phyloP scores from a whole-genome alignment of 2,329 filamentous ascomycete genomes.

The Pseudogymnoascus sp. region DNA sequence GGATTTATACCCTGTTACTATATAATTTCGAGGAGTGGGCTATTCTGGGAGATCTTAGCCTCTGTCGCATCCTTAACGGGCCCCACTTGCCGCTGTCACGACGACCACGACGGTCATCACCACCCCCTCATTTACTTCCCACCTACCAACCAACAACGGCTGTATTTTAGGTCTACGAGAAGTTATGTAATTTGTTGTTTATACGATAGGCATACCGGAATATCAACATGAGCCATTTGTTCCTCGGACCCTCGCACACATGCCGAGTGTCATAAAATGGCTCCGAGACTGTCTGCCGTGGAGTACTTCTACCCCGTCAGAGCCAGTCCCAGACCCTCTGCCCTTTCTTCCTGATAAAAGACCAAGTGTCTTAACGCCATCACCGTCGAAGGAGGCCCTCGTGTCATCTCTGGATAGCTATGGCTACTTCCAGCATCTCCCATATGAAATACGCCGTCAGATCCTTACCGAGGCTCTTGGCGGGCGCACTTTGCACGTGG shows the following conservation, averaged over 20 bases:
- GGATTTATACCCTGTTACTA: neutral
- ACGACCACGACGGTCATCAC: neutral
- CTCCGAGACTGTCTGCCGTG: neutral
- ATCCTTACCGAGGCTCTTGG: slow-evolving; percentile 3
- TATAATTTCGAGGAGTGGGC: neutral
- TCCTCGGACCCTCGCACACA: neutral
- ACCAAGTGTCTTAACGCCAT: neutral
- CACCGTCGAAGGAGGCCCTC: neutral
- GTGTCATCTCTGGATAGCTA: neutral
- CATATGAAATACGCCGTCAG: neutral
- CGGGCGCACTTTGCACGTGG: neutral
- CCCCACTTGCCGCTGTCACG: neutral
- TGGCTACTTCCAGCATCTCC: neutral
- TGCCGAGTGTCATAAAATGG: neutral
- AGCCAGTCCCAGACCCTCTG: neutral
- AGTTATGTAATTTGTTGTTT: neutral
- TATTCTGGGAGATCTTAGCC: neutral
- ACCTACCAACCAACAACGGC: neutral
- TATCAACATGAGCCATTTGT: neutral
- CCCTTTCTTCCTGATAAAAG: neutral
- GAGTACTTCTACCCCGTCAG: neutral
- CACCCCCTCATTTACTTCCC: neutral
- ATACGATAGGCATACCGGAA: neutral
- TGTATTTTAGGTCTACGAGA: neutral
- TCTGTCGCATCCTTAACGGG: neutral